These are phyloP conservation scores for Cryptosporidium bovis DNA, from an alignment of 169 alveolate genomes.

Conservation along the genomic window DNA sequence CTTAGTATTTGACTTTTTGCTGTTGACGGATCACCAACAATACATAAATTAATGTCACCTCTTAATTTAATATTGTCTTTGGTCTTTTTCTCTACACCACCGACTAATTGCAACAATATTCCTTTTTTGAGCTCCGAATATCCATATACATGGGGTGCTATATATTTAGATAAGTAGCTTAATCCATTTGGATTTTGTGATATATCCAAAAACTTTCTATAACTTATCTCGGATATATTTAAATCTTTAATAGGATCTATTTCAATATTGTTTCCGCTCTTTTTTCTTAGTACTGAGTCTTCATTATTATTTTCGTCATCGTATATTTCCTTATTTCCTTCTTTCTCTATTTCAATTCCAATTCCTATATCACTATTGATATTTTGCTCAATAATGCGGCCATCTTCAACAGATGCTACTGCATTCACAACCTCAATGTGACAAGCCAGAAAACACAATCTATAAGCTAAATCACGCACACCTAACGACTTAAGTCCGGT, in stretches of 20 bases:
- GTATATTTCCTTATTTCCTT: conserved; percentile 53
- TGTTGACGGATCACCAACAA: conserved; percentile 99
- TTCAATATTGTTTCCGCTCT: background rate
- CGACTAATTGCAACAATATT: conserved; percentile 93
- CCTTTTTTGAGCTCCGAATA: conserved; percentile 97
- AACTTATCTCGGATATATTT: conserved; percentile 73
- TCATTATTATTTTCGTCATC: conserved; percentile 63
- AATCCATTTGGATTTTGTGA: conserved; percentile 83
- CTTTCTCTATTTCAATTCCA: conserved; percentile 75
- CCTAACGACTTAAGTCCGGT: conserved; percentile 95
- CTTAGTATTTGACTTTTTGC: conserved; percentile 96
- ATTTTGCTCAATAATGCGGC: conserved; percentile 51
- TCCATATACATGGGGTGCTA: conserved; percentile 96
- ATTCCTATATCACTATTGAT: background rate
- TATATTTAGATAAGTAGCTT: conserved; percentile 88
- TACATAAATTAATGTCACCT: conserved; percentile 96
- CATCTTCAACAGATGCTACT: conserved; percentile 59
- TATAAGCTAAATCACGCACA: conserved; percentile 92
- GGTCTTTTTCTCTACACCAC: conserved; percentile 96
- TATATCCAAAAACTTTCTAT: conserved; percentile 81
- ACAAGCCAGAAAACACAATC: conserved; percentile 90
- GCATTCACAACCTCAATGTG: conserved; percentile 68
- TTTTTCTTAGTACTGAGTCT: background rate
- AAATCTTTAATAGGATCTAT: conserved; percentile 35
- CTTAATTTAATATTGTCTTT: conserved; percentile 91